Conservation (phyloP, 116 monocot species). For the Posidonia oceanica region DNA sequence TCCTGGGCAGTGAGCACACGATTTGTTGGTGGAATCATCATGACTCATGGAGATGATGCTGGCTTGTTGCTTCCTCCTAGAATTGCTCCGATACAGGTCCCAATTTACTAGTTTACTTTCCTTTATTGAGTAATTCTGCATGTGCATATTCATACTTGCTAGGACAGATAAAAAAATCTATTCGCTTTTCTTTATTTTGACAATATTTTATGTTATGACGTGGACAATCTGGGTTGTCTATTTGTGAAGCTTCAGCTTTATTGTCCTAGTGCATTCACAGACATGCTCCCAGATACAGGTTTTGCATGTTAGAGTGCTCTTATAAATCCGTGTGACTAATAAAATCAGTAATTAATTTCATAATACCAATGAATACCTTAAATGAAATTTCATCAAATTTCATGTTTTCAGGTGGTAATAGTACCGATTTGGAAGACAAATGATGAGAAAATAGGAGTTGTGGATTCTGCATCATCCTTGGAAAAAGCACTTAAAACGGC, state of each 20-base stretch:
- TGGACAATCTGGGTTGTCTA: too few relatives aligned
- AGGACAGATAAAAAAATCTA: too few relatives aligned
- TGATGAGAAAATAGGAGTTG: conserved; percentile 57
- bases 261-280: too few relatives aligned
- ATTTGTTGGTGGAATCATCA: conserved; percentile 95
- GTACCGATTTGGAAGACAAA: conserved; percentile 94
- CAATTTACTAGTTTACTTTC: neutral
- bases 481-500: conserved; percentile 45
- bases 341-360: neutral
- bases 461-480: conserved; percentile 45
- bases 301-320: neutral
- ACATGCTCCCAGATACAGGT: neutral
- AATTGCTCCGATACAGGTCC: conserved; percentile 92
- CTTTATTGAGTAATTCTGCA: neutral
- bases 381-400: neutral
- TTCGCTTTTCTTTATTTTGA: too few relatives aligned
- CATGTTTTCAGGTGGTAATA: conserved; percentile 55
- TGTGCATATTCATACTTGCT: too few relatives aligned
- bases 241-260: too few relatives aligned
- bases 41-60: conserved; percentile 99
- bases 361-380: neutral
- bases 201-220: too few relatives aligned
- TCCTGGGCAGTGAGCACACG: conserved; percentile 98
- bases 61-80: conserved; percentile 95
- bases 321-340: neutral